A percentile compares a stretch with the other conserved stretches of the same genome.
Conservation (phyloP, 768 basidiomycete species). For the Panus rudis region DNA sequence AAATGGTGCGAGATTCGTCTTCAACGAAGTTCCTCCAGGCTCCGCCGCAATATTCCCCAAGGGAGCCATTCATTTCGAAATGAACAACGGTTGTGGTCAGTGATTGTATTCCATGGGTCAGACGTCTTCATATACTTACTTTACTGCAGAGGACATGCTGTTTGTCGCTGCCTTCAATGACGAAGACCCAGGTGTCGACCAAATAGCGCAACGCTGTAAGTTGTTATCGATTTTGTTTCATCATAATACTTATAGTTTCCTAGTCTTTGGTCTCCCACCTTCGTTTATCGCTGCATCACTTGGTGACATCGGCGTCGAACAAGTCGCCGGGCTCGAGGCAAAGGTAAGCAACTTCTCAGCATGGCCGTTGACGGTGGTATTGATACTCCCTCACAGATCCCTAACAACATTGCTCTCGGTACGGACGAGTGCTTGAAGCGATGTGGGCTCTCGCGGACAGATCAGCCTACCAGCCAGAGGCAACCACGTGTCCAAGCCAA, state of each 20-base stretch:
- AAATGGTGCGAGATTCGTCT: conserved; percentile 24
- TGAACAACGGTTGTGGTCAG: conserved; percentile 21
- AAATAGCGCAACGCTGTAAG: conserved; percentile 22
- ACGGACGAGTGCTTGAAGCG: conserved; percentile 19
- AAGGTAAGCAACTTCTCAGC: conserved; percentile 14
- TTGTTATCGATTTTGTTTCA: background rate
- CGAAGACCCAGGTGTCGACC: conserved; percentile 22
- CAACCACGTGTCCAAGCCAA: conserved; percentile 20
- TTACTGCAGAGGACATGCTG: conserved; percentile 12
- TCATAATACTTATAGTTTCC: background rate
- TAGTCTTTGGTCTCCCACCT: conserved; percentile 23
- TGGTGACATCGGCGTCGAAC: conserved; percentile 22
- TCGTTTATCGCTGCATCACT: conserved; percentile 21
- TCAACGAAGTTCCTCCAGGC: conserved; percentile 17
- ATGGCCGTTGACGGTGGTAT: background rate
- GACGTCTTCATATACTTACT: background rate
- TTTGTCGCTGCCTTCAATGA: conserved; percentile 24
- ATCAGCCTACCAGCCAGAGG: conserved; percentile 19
- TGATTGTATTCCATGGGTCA: background rate
- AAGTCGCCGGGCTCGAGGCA: conserved; percentile 19
- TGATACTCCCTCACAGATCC: conserved; percentile 14
- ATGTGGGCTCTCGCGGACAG: conserved; percentile 18
- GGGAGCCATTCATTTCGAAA: conserved; percentile 26
- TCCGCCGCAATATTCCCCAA: conserved; percentile 19
- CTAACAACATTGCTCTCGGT: conserved; percentile 24